Evolutionary conservation across 139 green algal species (phyloP), one percentile per base, ranked within the genome.

Genomic region (Tetradesmus lagerheimii): DNA sequence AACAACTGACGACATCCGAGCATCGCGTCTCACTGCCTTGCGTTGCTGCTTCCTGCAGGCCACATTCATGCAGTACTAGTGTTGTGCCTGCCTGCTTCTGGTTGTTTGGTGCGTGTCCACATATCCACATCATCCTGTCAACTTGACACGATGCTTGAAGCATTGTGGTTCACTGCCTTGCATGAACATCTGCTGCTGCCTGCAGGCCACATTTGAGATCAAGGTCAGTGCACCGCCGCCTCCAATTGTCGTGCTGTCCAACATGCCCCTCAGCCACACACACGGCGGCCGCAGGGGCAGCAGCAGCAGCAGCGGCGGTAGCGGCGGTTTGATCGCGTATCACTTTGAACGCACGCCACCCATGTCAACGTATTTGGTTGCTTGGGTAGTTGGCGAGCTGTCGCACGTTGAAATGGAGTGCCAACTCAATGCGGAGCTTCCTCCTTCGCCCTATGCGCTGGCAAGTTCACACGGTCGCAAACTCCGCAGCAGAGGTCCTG

Each of bases 291-390:
- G 39, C 27, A 80, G 4, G 29, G 6, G 37, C 83, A 79, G 37
- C 83, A 79, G 38, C 37, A 39, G 18, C 16, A 27, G 45, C 31
- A 37, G 34, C 45, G 77, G 80, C 45, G n/a, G 29, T 11, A 14
- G 18, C 25, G 8, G 27, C 20, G 67, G 74, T 8, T 57, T 91
- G 35, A 43, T 91, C 20, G 35, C 57, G 0, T 83, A 87, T 35
- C 79, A 88, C 39, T 92, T 93, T 85, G 37, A n/a, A 84, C 18
- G 76, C 25, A 96, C 94, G 0, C 97, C 97, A 0, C 89, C 89
- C 25, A 99, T 99, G 96, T 95, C 92, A 82, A 96, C 95, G 29
- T 99, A 99, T 92, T 92, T 99, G 45, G 76, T 98, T 15, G 96
- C 94, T 29, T 92, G 97, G 29, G 92, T 98, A 14, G 92, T 97